Percentiles rank a stretch among this genome's conserved stretches.
Evolutionary conservation across 805 yeast species (phyloP).

Genomic region (Maudiozyma serrabonitensis): DNA sequence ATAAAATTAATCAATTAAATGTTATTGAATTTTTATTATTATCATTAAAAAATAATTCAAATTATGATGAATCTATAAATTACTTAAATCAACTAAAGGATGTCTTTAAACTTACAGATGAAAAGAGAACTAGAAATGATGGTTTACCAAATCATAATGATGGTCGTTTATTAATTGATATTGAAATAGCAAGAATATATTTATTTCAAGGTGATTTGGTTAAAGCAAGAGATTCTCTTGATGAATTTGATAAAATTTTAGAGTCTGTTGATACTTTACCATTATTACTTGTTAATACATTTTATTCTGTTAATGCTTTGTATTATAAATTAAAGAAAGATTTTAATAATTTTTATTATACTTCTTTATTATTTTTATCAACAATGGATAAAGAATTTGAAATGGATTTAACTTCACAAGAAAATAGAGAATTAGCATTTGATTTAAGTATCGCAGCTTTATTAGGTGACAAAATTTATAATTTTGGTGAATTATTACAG

Average conservation of each 20-base stretch:
- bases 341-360: conserved; percentile 72
- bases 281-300: conserved; percentile 67
- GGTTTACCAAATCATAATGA: conserved; percentile 36
- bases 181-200: conserved; percentile 69
- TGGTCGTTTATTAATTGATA: conserved; percentile 48
- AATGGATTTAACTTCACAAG: conserved; percentile 12
- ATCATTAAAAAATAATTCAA: conserved; percentile 37
- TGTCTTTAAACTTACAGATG: conserved; percentile 36
- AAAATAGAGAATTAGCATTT: conserved; percentile 46
- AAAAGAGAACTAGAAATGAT: conserved; percentile 26
- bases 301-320: conserved; percentile 69
- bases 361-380: conserved; percentile 72
- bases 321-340: conserved; percentile 66
- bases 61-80: conserved; percentile 40
- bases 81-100: conserved; percentile 37
- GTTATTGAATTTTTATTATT: conserved; percentile 63
- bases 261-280: conserved; percentile 50
- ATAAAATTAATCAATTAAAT: conserved; percentile 69
- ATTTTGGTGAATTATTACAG: conserved; percentile 88
- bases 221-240: conserved; percentile 60
- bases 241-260: conserved; percentile 46
- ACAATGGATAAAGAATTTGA: conserved; percentile 41
- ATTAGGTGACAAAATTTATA: conserved; percentile 84
- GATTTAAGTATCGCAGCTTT: conserved; percentile 81
- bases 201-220: conserved; percentile 45